These are phyloP conservation scores for Chaetomiaceae sp. DNA, from an alignment of 2,329 filamentous ascomycete genomes.

Conservation along the genomic window DNA sequence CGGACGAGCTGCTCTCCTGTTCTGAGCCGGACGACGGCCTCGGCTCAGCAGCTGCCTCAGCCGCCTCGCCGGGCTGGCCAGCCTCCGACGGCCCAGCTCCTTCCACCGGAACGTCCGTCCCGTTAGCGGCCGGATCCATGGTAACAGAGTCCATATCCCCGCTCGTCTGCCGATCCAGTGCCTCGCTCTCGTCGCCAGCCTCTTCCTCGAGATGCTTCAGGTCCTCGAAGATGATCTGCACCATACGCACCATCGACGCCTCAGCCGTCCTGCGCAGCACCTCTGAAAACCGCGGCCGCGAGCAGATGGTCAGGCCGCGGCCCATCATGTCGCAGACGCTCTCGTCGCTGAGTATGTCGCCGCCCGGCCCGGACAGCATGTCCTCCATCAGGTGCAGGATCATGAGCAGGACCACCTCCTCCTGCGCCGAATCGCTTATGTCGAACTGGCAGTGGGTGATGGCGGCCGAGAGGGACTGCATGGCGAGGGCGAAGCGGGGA, in stretches of 20 bases:
- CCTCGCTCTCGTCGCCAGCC: conserved; percentile 61
- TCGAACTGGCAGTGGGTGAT: conserved; percentile 98
- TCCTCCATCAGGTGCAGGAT: conserved; percentile 98
- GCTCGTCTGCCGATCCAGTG: conserved; percentile 61
- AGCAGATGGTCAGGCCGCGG: conserved; percentile 93
- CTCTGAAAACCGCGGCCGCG: conserved; percentile 85
- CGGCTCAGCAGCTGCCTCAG: conserved; percentile 21
- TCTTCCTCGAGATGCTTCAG: conserved; percentile 82
- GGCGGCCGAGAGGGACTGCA: conserved; percentile 90
- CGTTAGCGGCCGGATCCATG: conserved; percentile 75
- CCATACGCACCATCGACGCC: conserved; percentile 98
- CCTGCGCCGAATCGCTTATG: conserved; percentile 88
- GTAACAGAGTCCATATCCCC: conserved; percentile 71
- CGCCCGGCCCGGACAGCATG: conserved; percentile 91
- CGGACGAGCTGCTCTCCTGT: conserved; percentile 30
- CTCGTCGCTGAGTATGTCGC: conserved; percentile 91
- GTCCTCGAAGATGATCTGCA: conserved; percentile 94
- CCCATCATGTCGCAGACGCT: conserved; percentile 99
- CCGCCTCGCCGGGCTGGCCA: background rate
- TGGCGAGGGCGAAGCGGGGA: conserved; percentile 82
- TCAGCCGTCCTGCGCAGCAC: conserved; percentile 87
- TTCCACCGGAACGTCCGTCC: conserved; percentile 34
- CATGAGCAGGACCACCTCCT: conserved; percentile 90
- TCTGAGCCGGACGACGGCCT: conserved; percentile 42
- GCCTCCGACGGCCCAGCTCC: conserved; percentile 6